Percentiles rank a stretch among this genome's conserved stretches.
phyloP scores from a whole-genome alignment of 768 basidiomycete species.

The Leccinum variicolor region DNA sequence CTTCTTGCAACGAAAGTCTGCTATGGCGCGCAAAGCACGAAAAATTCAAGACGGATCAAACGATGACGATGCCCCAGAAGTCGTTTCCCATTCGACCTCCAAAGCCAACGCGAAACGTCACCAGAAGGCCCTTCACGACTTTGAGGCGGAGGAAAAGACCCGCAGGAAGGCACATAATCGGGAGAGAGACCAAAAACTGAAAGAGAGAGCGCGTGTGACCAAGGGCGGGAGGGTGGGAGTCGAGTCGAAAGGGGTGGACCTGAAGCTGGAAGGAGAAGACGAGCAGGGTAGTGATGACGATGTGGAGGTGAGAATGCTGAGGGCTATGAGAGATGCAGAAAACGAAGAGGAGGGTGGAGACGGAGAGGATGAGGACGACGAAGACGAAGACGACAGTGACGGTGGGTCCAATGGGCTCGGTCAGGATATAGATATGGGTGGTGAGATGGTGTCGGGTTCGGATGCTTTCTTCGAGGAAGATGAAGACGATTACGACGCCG shows the following conservation, averaged over 20 bases:
- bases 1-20: neutral
- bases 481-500: constrained; percentile 14
- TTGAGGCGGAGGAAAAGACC: constrained; percentile 36
- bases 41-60: constrained; percentile 19
- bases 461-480: constrained; percentile 13
- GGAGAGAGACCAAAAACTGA: constrained; percentile 46
- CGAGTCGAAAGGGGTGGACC: constrained; percentile 16
- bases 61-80: constrained; percentile 49
- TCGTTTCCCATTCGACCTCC: constrained; percentile 44
- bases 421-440: constrained; percentile 1
- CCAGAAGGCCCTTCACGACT: constrained; percentile 36
- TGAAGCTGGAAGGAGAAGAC: constrained; percentile 10
- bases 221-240: constrained; percentile 5
- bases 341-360: constrained; percentile 16
- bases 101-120: constrained; percentile 40
- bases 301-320: constrained; percentile 25
- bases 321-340: constrained; percentile 29
- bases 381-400: neutral
- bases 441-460: constrained; percentile 10
- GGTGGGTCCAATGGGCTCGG: constrained; percentile 9
- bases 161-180: constrained; percentile 45
- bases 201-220: constrained; percentile 40
- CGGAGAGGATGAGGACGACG: constrained; percentile 19
- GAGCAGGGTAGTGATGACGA: constrained; percentile 24
- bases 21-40: constrained; percentile 20